phyloP scores from a whole-genome alignment of 805 yeast species.

The Groenewaldozyma tartarivorans region DNA sequence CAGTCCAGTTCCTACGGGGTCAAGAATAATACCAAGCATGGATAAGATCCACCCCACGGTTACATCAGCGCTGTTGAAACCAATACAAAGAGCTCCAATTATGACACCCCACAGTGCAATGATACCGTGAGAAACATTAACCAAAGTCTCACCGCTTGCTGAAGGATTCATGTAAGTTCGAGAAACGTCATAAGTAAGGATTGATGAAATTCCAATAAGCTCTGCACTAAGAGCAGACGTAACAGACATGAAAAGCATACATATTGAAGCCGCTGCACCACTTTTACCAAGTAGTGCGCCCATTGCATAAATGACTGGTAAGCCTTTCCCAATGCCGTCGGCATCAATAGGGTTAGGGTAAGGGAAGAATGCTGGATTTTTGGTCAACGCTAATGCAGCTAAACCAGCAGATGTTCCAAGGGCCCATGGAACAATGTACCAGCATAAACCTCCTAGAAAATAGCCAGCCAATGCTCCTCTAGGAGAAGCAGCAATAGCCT shows the following conservation, averaged over 20 bases:
- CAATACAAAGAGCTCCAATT: constrained; percentile 78
- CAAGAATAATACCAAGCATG: constrained; percentile 80
- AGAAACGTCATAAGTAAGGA: constrained; percentile 78
- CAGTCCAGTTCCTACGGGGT: constrained; percentile 75
- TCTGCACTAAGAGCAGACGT: constrained; percentile 91
- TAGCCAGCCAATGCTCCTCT: constrained; percentile 80
- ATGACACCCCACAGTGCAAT: constrained; percentile 50
- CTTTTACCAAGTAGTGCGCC: constrained; percentile 75
- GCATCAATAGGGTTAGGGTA: constrained; percentile 59
- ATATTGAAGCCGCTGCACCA: constrained; percentile 75
- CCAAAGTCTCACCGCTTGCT: constrained; percentile 66
- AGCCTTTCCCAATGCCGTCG: constrained; percentile 66
- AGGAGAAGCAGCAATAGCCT: constrained; percentile 79
- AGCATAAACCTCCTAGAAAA: constrained; percentile 75
- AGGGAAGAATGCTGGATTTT: constrained; percentile 64
- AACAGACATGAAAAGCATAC: constrained; percentile 81
- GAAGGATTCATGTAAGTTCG: constrained; percentile 67
- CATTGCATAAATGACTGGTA: constrained; percentile 59
- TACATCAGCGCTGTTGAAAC: constrained; percentile 69
- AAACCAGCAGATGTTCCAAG: constrained; percentile 79
- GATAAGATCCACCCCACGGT: constrained; percentile 81
- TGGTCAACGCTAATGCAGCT: constrained; percentile 65
- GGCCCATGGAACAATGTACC: constrained; percentile 84
- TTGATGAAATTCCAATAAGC: constrained; percentile 75
- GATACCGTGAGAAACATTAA: constrained; percentile 54